Base-by-base conservation (phyloP, 768 basidiomycete species). In the Sistotremastrum suecicum region DNA sequence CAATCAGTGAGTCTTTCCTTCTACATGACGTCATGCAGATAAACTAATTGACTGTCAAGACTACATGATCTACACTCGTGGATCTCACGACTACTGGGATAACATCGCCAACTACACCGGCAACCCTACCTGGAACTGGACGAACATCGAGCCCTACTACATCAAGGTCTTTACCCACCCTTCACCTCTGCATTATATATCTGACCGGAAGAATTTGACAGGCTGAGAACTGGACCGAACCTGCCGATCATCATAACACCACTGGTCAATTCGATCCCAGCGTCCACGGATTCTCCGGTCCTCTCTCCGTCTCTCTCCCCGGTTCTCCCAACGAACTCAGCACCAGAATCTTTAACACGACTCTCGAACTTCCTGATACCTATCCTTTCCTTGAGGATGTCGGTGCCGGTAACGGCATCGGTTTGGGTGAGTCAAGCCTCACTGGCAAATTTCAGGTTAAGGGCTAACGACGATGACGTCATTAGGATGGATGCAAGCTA, bases 321-420 rank as follows among this genome's bases (percentile, higher is more conserved):
- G 61, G 57, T 5, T 58, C 51, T 39, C 53, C 59, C 3, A 59
- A 54, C 33, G 45, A 56, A 4, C 56, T 66, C 28, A 66, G 67
- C 44, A 46, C 50, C 1, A 58, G 56, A 2, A 60, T 70, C 10
- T 56, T 71, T n/a, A 57, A 57, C 6, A 63, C 69, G 1, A 62
- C 65, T 0, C 34, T 57, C 32, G 56, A 67, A 43, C 49, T 65
- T 4, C 53, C 55, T 1, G 60, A 65, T 30, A 61, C 65, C 39
- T 72, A 66, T 47, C 58, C 64, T 3, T 70, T 58, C 49, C 68
- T 67, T 48, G 34, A 55, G 9, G 72, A 73, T 51, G 58, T 59
- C 46, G 70, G 71, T 49, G 61, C 63, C 29, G 71, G 72, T 9
- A 56, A 52, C 7, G 61, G 63, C 0, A 45, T 70, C 5, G 72